Evolutionary conservation across 225 moss, liverwort and hornwort species (phyloP).

Genomic region (Anthoceros angustus): DNA sequence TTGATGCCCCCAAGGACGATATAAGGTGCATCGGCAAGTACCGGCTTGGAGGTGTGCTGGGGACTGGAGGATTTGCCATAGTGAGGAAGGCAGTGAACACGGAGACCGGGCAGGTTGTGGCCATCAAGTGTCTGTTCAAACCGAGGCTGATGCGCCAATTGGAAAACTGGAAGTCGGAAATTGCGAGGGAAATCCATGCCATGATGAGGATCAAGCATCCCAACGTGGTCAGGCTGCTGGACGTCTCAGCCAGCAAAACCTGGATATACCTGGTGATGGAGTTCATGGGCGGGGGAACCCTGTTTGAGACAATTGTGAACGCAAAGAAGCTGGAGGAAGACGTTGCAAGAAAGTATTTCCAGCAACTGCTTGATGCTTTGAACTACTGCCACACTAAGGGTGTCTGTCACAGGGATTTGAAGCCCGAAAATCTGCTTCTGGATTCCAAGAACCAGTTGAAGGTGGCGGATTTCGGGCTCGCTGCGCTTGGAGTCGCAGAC

Average conservation of each 20-base stretch:
- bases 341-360: not conserved
- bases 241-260: not conserved
- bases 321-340: not conserved
- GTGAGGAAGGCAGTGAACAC: not conserved
- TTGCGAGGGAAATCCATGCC: not conserved
- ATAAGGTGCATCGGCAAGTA: not conserved
- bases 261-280: not conserved
- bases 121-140: not conserved
- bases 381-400: not conserved
- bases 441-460: not conserved
- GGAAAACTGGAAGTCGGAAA: not conserved
- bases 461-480: slow-evolving; percentile 3
- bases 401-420: not conserved
- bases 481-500: not conserved
- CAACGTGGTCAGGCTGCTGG: not conserved
- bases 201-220: not conserved
- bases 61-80: not conserved
- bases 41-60: not conserved
- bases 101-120: not conserved
- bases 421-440: not conserved
- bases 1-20: too few species aligned
- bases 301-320: not conserved
- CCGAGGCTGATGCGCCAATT: not conserved
- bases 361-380: not conserved
- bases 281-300: not conserved